phyloP scores from a whole-genome alignment of 2,329 filamentous ascomycete genomes.

The Aureobasidium melanogenum region DNA sequence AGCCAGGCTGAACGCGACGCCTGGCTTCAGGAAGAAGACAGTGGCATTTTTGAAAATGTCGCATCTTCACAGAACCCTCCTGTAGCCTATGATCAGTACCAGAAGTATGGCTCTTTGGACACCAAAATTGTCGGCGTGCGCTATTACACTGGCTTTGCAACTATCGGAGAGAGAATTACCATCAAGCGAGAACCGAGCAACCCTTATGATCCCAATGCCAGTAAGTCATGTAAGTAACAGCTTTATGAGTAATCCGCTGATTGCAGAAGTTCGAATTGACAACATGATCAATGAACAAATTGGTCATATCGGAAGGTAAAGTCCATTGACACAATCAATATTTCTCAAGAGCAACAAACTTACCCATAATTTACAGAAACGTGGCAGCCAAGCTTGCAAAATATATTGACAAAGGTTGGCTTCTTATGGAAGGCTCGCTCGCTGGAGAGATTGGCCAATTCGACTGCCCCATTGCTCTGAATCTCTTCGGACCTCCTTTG shows the following conservation, averaged over 20 bases:
- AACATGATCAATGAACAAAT: slow-evolving; percentile 70
- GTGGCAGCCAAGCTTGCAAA: slow-evolving; percentile 63
- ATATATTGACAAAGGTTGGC: slow-evolving; percentile 53
- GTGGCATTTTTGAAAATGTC: slow-evolving; percentile 22
- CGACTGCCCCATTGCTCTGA: slow-evolving; percentile 64
- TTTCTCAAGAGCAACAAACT: neutral
- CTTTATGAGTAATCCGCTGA: slow-evolving; percentile 44
- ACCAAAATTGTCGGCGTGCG: slow-evolving; percentile 52
- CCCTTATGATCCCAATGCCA: slow-evolving; percentile 24
- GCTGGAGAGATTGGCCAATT: slow-evolving; percentile 56
- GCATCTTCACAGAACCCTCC: slow-evolving; percentile 19
- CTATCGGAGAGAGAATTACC: slow-evolving; percentile 44
- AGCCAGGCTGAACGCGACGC: slow-evolving; percentile 9
- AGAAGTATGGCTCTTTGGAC: slow-evolving; percentile 30
- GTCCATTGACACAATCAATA: neutral
- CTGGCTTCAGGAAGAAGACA: slow-evolving; percentile 18
- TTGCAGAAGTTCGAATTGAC: slow-evolving; percentile 60
- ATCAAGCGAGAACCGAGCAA: slow-evolving; percentile 60
- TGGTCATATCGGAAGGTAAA: slow-evolving; percentile 57
- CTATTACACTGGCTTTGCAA: slow-evolving; percentile 42
- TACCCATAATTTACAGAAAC: slow-evolving; percentile 26
- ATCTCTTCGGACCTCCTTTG: slow-evolving; percentile 59
- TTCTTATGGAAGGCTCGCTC: slow-evolving; percentile 61
- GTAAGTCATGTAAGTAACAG: neutral
- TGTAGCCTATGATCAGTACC: slow-evolving; percentile 17